These are phyloP conservation scores for Aspergillus sp. DNA, from an alignment of 2,329 filamentous ascomycete species.

Conservation along the genomic window DNA sequence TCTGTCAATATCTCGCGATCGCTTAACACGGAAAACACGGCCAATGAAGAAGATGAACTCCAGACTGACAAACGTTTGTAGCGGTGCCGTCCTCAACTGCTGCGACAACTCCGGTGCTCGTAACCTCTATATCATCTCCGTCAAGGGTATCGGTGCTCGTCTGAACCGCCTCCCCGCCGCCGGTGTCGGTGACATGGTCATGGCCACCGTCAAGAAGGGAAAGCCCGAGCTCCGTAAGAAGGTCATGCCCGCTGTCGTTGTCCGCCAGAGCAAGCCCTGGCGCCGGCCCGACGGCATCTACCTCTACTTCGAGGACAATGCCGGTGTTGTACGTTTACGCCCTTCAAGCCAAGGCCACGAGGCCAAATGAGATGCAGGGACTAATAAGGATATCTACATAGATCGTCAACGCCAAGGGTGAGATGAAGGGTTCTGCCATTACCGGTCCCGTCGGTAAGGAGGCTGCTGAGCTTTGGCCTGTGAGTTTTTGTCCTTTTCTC, in stretches of 20 bases:
- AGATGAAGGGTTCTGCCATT: conserved; percentile 99
- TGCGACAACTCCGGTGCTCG: conserved; percentile 98
- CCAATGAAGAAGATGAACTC: conserved; percentile 22
- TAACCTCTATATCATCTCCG: conserved; percentile 99
- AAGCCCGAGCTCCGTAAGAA: conserved; percentile 99
- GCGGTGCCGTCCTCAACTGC: conserved; percentile 99
- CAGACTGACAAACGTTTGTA: conserved; percentile 47
- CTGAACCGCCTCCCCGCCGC: conserved; percentile 96
- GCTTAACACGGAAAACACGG: conserved; percentile 13
- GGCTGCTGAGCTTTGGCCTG: conserved; percentile 98
- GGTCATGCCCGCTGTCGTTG: conserved; percentile 99
- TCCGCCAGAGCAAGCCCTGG: conserved; percentile 99
- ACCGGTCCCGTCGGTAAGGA: conserved; percentile 99
- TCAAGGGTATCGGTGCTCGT: conserved; percentile 97
- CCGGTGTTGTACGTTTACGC: conserved; percentile 80
- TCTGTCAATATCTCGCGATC: conserved; percentile 1
- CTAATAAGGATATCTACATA: conserved; percentile 42
- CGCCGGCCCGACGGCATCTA: conserved; percentile 97
- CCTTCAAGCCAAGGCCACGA: background rate
- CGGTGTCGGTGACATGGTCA: conserved; percentile 99
- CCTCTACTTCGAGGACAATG: conserved; percentile 99
- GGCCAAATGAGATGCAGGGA: background rate
- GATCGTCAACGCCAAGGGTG: conserved; percentile 99
- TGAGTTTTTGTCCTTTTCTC: conserved; percentile 55
- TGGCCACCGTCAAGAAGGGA: conserved; percentile 99